Evolutionary conservation across 108 stramenopile genomes (phyloP).

Genomic region (Cyclotella distinguenda): DNA sequence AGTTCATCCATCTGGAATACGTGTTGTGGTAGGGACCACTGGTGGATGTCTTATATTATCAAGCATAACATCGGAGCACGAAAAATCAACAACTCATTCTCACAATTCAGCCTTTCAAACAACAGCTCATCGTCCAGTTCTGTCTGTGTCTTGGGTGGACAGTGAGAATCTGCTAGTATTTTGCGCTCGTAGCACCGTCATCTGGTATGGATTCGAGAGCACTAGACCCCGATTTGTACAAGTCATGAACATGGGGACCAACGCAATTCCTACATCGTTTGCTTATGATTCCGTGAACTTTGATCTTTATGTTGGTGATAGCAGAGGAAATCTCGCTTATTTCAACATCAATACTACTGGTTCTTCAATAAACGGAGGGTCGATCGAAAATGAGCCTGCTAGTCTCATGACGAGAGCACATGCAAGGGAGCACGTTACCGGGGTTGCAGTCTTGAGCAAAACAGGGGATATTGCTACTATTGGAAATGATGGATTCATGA

Average conservation of each 20-base stretch:
- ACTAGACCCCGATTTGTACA: slow-evolving; percentile 11
- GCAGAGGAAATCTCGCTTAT: slow-evolving; percentile 59
- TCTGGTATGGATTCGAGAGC: slow-evolving; percentile 48
- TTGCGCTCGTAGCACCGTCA: slow-evolving; percentile 55
- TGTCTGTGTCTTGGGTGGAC: slow-evolving; percentile 55
- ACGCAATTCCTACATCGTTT: slow-evolving; percentile 56
- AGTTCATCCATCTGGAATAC: slow-evolving; percentile 17
- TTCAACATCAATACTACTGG: slow-evolving; percentile 37
- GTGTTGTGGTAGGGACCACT: slow-evolving; percentile 60
- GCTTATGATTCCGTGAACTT: slow-evolving; percentile 43
- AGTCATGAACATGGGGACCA: slow-evolving; percentile 39
- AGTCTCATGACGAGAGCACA: slow-evolving; percentile 43
- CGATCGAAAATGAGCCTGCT: slow-evolving; percentile 10
- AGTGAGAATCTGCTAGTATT: slow-evolving; percentile 53
- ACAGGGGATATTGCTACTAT: slow-evolving; percentile 50
- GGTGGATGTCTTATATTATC: slow-evolving; percentile 55
- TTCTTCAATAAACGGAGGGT: background rate
- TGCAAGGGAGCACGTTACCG: slow-evolving; percentile 74
- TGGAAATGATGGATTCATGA: slow-evolving; percentile 78
- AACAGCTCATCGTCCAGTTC: slow-evolving; percentile 42
- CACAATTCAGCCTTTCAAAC: slow-evolving; percentile 20
- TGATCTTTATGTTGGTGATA: slow-evolving; percentile 63
- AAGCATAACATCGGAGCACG: background rate
- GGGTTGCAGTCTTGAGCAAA: slow-evolving; percentile 32
- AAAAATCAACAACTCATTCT: background rate